phyloP scores from a whole-genome alignment of 1,284 basidiomycete genomes.

The Fomitopsis schrenkii region DNA sequence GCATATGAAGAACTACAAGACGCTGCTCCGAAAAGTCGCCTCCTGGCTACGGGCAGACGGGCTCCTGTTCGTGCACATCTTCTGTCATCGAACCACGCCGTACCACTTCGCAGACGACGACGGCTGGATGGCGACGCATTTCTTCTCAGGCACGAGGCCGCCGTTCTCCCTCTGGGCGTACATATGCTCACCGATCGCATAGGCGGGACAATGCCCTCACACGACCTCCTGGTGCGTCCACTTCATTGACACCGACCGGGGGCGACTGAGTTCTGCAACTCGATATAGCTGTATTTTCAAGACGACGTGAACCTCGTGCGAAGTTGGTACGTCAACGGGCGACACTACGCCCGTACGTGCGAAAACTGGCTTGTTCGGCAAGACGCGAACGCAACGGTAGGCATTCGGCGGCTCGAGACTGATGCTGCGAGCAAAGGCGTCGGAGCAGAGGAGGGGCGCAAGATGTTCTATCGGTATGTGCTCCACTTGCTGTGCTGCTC shows the following conservation, averaged over 20 bases:
- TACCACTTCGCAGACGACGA: conserved; percentile 76
- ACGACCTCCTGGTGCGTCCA: conserved; percentile 56
- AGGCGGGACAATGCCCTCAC: conserved; percentile 65
- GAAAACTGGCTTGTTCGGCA: conserved; percentile 70
- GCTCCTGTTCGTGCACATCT: conserved; percentile 72
- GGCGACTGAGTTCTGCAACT: not conserved
- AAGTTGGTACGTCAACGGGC: conserved; percentile 66
- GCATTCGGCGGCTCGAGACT: conserved; percentile 48
- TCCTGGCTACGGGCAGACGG: conserved; percentile 63
- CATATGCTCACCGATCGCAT: conserved; percentile 11
- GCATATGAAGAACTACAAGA: conserved; percentile 78
- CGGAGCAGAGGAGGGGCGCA: conserved; percentile 48
- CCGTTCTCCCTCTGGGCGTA: not conserved
- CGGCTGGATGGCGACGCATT: conserved; percentile 78
- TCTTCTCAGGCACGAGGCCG: conserved; percentile 56
- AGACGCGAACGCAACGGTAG: conserved; percentile 41
- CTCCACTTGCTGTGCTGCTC: not conserved
- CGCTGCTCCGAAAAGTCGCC: conserved; percentile 62
- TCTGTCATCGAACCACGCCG: conserved; percentile 65
- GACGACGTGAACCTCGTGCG: conserved; percentile 54
- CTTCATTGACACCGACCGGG: not conserved
- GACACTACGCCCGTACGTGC: conserved; percentile 63
- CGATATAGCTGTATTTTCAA: conserved; percentile 61
- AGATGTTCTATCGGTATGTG: conserved; percentile 53
- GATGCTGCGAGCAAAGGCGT: conserved; percentile 47